phyloP scores from a whole-genome alignment of 2,329 filamentous ascomycete genomes.

The Stemphylium beticola region DNA sequence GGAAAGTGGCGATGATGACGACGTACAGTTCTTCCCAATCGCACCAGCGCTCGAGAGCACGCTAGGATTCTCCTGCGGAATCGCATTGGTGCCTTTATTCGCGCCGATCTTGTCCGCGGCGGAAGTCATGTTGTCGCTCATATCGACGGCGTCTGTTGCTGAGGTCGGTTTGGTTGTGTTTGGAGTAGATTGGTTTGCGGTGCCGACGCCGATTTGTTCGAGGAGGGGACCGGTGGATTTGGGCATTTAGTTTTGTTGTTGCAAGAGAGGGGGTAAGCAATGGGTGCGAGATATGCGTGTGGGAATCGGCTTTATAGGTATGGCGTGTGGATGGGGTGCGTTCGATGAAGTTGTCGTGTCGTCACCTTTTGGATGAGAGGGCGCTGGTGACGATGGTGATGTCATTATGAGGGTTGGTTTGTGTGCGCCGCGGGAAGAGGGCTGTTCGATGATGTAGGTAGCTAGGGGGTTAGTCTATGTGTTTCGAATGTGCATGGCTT shows the following conservation, averaged over 20 bases:
- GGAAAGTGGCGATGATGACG: too few relatives aligned
- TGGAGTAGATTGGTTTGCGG: slow-evolving; percentile 14
- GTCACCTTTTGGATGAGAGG: background rate
- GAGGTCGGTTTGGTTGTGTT: slow-evolving; percentile 5
- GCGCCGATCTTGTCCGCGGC: slow-evolving; percentile 38
- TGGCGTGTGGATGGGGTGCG: background rate
- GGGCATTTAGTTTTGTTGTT: slow-evolving; percentile 19
- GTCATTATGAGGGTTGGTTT: slow-evolving; percentile 21
- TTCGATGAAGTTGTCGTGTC: slow-evolving; percentile 11
- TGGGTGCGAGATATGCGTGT: too few relatives aligned
- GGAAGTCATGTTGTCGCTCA: slow-evolving; percentile 29
- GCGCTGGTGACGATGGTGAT: slow-evolving; percentile 16
- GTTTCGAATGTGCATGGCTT: slow-evolving; percentile 8
- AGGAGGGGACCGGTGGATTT: slow-evolving; percentile 32
- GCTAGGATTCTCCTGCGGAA: slow-evolving; percentile 42
- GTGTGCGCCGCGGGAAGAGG: background rate
- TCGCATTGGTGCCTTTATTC: slow-evolving; percentile 39
- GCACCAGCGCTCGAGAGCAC: slow-evolving; percentile 58
- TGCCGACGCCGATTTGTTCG: slow-evolving; percentile 26
- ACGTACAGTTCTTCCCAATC: slow-evolving; percentile 59
- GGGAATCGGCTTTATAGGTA: slow-evolving; percentile 10
- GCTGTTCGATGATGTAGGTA: slow-evolving; percentile 19
- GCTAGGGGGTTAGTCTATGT: background rate
- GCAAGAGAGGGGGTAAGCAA: too few relatives aligned
- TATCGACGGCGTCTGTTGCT: slow-evolving; percentile 4